These are phyloP conservation scores for Cyanophora paradoxa DNA, from an alignment of 78 protist genomes.

Conservation along the genomic window DNA sequence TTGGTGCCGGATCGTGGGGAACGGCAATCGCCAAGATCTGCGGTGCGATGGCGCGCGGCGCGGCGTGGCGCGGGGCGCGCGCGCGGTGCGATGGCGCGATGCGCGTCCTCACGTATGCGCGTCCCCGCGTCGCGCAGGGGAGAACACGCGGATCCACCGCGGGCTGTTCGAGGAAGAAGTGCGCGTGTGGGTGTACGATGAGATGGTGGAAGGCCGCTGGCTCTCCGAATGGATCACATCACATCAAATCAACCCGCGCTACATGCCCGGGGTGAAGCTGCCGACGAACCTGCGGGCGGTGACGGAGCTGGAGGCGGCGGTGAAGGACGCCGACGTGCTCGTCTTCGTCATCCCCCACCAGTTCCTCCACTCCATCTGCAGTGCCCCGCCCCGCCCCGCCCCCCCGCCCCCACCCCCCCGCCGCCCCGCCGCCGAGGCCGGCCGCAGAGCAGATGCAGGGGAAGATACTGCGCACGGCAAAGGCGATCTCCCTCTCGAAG, in stretches of 20 bases:
- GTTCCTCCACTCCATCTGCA: conserved; percentile 4
- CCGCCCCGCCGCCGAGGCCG: neutral
- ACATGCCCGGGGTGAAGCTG: conserved; percentile 49
- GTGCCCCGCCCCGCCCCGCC: neutral
- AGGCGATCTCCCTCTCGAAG: conserved; percentile 64
- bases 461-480: neutral
- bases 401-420: too few species aligned
- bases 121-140: too few species aligned
- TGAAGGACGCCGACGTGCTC: conserved; percentile 39
- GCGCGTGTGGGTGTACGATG: conserved; percentile 62
- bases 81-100: too few species aligned
- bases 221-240: conserved; percentile 58
- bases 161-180: conserved; percentile 29
- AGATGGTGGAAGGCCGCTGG: conserved; percentile 42
- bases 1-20: too few species aligned
- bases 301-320: conserved; percentile 29
- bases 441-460: conserved; percentile 20
- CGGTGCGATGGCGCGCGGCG: conserved; percentile 10
- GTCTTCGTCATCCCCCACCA: conserved; percentile 57
- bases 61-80: too few species aligned
- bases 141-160: too few species aligned
- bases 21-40: conserved; percentile 34
- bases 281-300: conserved; percentile 43
- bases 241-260: too few species aligned
- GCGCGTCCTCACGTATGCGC: too few species aligned